Evolutionary conservation across 176 grass and related monocot genomes (phyloP).

Genomic region (Rhynchospora tenuis): DNA sequence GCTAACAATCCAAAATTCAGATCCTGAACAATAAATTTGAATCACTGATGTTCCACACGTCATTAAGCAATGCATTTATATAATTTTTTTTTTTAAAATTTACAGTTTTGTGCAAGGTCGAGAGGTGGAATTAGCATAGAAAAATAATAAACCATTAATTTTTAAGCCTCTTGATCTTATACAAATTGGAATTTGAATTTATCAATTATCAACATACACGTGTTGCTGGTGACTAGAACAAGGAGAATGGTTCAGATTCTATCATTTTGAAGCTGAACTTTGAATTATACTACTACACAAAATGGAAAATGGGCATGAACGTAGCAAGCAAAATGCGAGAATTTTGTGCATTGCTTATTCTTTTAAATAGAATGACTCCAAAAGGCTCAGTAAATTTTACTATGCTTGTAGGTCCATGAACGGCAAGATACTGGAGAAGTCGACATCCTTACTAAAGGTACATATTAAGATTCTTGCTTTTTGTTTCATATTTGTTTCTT

Average conservation of each 20-base stretch:
- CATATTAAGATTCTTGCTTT: neutral
- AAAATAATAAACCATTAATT: neutral
- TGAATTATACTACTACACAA: neutral
- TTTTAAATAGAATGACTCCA: neutral
- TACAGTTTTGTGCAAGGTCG: neutral
- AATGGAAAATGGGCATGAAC: neutral
- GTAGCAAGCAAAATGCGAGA: neutral
- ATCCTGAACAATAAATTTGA: neutral
- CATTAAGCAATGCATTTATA: neutral
- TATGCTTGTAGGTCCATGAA: constrained; percentile 60
- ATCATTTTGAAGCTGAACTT: neutral
- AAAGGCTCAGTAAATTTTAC: constrained; percentile 10
- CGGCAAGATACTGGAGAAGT: constrained; percentile 64
- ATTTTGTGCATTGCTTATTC: neutral
- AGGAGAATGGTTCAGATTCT: neutral
- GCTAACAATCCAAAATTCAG: neutral
- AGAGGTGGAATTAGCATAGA: neutral
- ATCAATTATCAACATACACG: neutral
- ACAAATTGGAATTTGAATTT: neutral
- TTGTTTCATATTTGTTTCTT: neutral
- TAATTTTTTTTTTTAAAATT: neutral
- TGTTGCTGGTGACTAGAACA: neutral
- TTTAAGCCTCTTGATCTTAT: neutral
- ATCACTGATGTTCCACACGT: neutral
- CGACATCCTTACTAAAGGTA: constrained; percentile 91